Base-by-base conservation (phyloP, 1,284 basidiomycete species). In the Boletus holoroseus region DNA sequence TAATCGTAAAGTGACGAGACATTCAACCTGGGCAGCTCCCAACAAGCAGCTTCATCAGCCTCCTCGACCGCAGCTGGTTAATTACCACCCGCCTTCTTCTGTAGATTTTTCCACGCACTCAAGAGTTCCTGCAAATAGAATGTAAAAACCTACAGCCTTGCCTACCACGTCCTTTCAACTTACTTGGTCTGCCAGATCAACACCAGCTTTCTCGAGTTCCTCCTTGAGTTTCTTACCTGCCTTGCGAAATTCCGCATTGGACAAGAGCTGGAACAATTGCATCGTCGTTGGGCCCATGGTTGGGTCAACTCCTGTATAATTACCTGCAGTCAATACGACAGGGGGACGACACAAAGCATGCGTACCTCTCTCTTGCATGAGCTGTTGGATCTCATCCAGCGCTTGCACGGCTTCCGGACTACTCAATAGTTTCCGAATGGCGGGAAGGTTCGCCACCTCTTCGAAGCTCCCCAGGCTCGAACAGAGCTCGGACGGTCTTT, bases 181-280 rank as follows among this genome's bases (percentile, higher is more conserved):
- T 45, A 74, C 78, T 66, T 74, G 65, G 31, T 72, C 68, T 32
- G 64, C 69, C 35, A 82, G 46, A 59, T 84, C 76, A 16, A 86
- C 64, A 0, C 82, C 83, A 32, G 79, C 81, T 37, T 79, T 80
- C 50, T 77, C 68, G 55, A 85, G 63, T 53, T 78, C 77, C n/a
- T 73, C 72, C 48, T 71, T 69, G 16, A 83, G 68, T 39, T 67
- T 70, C 58, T 73, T 71, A 31, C 76, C 71, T 30, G 72, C 74
- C 42, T 66, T 70, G 49, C 77, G 70, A 49, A 85, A 79, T 44
- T 78, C 77, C 3, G 76, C 58, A 56, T 73, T 80, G 49, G 75
- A 69, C 18, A 76, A 68, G 32, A 85, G 66, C 54, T 73, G 78
- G 51, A 81, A 66, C 69, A 82, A 70, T 45, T 78, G 72, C 40